Conservation (phyloP, 495 filamentous ascomycete species). For the Podospora anserina region DNA sequence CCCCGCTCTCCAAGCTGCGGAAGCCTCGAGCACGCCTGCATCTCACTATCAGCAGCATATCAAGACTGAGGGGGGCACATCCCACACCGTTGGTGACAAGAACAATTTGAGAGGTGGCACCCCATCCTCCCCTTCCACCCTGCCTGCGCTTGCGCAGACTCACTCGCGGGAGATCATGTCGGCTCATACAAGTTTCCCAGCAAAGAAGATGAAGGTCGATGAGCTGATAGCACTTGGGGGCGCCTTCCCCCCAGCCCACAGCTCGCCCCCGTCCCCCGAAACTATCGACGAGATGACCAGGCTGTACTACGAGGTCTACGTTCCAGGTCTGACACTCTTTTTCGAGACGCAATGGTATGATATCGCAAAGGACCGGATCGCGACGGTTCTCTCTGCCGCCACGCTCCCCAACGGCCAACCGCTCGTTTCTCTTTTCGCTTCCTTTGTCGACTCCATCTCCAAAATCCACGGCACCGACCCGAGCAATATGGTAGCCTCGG, state of each 20-base stretch:
- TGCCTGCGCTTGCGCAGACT: slow-evolving; percentile 26
- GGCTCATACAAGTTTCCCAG: slow-evolving; percentile 55
- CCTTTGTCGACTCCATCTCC: slow-evolving; percentile 51
- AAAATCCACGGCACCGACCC: slow-evolving; percentile 47
- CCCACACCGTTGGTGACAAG: slow-evolving; percentile 22
- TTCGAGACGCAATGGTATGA: slow-evolving; percentile 84
- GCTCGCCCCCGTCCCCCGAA: slow-evolving; percentile 50
- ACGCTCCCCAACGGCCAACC: slow-evolving; percentile 56
- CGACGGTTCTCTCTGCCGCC: slow-evolving; percentile 17
- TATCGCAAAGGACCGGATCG: slow-evolving; percentile 42
- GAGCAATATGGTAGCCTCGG: slow-evolving; percentile 58
- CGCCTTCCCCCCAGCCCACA: slow-evolving; percentile 56
- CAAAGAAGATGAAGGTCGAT: slow-evolving; percentile 68
- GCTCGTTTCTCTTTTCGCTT: slow-evolving; percentile 60
- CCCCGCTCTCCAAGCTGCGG: slow-evolving; percentile 61
- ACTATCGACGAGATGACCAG: slow-evolving; percentile 66
- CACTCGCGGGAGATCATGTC: slow-evolving; percentile 29
- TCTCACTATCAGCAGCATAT: slow-evolving; percentile 39
- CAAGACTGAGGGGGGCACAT: slow-evolving; percentile 26
- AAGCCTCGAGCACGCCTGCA: slow-evolving; percentile 35
- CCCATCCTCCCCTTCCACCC: slow-evolving; percentile 26
- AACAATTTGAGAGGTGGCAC: slow-evolving; percentile 30
- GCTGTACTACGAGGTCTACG: slow-evolving; percentile 73
- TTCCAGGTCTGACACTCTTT: slow-evolving; percentile 70
- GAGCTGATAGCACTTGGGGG: slow-evolving; percentile 70